These are phyloP conservation scores for Paspalum vaginatum DNA, from an alignment of 176 grass and related monocot genomes.

Conservation along the genomic window DNA sequence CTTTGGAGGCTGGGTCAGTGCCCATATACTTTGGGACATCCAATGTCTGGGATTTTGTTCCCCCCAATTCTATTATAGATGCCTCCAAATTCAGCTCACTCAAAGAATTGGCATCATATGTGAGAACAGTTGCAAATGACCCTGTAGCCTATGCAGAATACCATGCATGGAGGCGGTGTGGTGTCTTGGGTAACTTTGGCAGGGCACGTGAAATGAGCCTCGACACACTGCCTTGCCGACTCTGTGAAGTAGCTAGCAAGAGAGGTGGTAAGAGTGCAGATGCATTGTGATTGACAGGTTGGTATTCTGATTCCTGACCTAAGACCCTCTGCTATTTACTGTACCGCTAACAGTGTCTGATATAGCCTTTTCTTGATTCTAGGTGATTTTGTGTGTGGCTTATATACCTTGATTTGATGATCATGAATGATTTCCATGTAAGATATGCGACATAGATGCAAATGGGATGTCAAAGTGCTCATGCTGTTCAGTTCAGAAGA, in stretches of 20 bases:
- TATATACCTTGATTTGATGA: neutral
- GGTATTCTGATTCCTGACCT: conserved; percentile 28
- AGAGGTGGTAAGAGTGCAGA: conserved; percentile 70
- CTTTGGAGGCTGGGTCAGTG: conserved; percentile 81
- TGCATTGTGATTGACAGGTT: conserved; percentile 53
- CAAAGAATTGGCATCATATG: conserved; percentile 69
- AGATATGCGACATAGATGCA: conserved; percentile 11
- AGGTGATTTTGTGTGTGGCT: conserved; percentile 38
- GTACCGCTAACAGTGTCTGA: conserved; percentile 23
- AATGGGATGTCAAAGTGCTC: conserved; percentile 12
- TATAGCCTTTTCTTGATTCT: conserved; percentile 8
- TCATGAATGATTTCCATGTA: conserved; percentile 1
- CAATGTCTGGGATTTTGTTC: conserved; percentile 85
- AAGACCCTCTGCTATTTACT: neutral
- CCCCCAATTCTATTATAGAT: conserved; percentile 87
- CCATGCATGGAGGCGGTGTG: conserved; percentile 92
- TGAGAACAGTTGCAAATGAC: conserved; percentile 74
- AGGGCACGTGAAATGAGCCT: conserved; percentile 79
- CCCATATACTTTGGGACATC: conserved; percentile 94
- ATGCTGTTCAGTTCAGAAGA: neutral
- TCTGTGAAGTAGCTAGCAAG: conserved; percentile 78
- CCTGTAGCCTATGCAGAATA: conserved; percentile 86
- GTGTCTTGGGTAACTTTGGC: conserved; percentile 72
- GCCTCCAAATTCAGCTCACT: conserved; percentile 80
- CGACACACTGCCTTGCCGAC: conserved; percentile 78